A percentile compares a stretch with the other conserved stretches of the same genome.
Evolutionary conservation across 768 basidiomycete genomes (phyloP).

Genomic region (Tricholomella constricta): DNA sequence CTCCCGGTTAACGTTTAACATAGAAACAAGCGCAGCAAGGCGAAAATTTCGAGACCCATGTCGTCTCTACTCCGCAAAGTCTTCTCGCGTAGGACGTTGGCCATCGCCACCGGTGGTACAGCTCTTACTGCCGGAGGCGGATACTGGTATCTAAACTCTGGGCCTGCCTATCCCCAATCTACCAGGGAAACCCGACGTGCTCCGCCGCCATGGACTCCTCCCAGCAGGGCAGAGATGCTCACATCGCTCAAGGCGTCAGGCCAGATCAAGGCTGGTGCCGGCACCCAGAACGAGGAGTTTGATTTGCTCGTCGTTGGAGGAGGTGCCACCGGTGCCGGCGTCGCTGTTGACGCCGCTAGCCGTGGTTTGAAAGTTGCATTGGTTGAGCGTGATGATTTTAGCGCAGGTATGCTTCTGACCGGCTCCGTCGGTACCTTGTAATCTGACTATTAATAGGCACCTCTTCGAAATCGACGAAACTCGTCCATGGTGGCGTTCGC

Average conservation of each 20-base stretch:
- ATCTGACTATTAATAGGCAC: slow-evolving; percentile 58
- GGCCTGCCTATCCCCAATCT: slow-evolving; percentile 64
- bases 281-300: slow-evolving; percentile 53
- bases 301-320: slow-evolving; percentile 89
- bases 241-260: slow-evolving; percentile 53
- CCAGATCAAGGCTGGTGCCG: slow-evolving; percentile 13
- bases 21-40: neutral
- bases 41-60: neutral
- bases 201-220: slow-evolving; percentile 80
- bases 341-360: slow-evolving; percentile 94
- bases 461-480: slow-evolving; percentile 95
- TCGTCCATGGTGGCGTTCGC: slow-evolving; percentile 96
- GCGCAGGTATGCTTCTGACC: slow-evolving; percentile 58
- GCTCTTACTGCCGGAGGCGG: slow-evolving; percentile 55
- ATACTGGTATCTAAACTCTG: slow-evolving; percentile 75
- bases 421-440: neutral
- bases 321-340: slow-evolving; percentile 94
- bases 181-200: slow-evolving; percentile 70
- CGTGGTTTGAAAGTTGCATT: slow-evolving; percentile 90
- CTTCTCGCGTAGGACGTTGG: slow-evolving; percentile 59
- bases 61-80: slow-evolving; percentile 38
- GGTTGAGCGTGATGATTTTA: slow-evolving; percentile 92
- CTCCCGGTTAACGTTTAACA: no score
- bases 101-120: slow-evolving; percentile 54
- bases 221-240: slow-evolving; percentile 67